Evolutionary conservation across 495 filamentous ascomycete species (phyloP).

Genomic region (Podospora tetraspora): DNA sequence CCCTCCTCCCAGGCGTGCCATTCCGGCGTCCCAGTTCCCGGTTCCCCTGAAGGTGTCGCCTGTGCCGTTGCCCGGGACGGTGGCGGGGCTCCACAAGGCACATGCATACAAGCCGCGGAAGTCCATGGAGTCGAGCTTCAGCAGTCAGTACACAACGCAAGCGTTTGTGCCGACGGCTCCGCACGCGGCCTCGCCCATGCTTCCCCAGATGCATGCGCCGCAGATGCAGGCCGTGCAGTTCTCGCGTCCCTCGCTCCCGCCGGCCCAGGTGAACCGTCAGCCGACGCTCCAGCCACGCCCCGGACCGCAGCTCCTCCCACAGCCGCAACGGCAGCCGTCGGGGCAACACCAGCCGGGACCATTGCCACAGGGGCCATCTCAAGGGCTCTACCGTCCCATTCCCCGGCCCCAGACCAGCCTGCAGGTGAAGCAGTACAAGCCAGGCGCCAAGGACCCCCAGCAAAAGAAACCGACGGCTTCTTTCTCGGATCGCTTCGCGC

Average conservation of each 20-base stretch:
- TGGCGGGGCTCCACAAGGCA: conserved; percentile 32
- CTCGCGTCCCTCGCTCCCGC: conserved; percentile 6
- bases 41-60: conserved; percentile 3
- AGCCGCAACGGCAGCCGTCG: conserved; percentile 10
- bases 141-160: conserved; percentile 35
- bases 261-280: conserved; percentile 9
- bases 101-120: conserved; percentile 52
- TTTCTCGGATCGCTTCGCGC: conserved; percentile 34
- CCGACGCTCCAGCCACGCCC: conserved; percentile 9
- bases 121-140: conserved; percentile 28
- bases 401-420: background rate
- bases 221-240: conserved; percentile 17
- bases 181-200: background rate
- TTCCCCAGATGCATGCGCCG: conserved; percentile 13
- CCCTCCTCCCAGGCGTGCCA: conserved; percentile 19
- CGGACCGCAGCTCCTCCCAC: conserved; percentile 5
- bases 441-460: conserved; percentile 14
- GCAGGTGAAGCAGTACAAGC: conserved; percentile 21
- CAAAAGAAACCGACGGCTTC: conserved; percentile 20
- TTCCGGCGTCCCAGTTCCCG: conserved; percentile 15
- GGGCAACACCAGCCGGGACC: conserved; percentile 12
- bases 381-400: background rate
- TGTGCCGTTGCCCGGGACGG: conserved; percentile 2
- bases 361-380: conserved; percentile 4
- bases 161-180: conserved; percentile 33